Percentiles rank a stretch among this genome's conserved stretches.
phyloP scores from a whole-genome alignment of 1,284 basidiomycete species.

The Moniliophthora roreri region DNA sequence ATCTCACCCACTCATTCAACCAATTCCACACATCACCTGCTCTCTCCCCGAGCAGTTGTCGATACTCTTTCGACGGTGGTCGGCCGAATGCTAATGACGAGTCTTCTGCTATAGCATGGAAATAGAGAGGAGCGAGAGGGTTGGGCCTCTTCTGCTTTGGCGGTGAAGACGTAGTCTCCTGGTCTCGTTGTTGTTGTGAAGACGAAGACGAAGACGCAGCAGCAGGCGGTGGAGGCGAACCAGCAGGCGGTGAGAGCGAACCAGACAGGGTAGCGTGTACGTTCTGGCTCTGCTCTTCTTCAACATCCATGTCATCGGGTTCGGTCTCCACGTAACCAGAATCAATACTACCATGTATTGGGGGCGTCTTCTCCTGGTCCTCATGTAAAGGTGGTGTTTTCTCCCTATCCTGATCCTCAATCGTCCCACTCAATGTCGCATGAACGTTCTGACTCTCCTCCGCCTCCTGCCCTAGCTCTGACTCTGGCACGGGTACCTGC shows the following conservation, averaged over 20 bases:
- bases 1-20: not conserved
- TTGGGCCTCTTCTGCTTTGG: not conserved
- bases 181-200: not conserved
- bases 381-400: not conserved
- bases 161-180: not conserved
- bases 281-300: not conserved
- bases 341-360: not conserved
- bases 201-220: not conserved
- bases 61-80: not conserved
- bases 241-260: not conserved
- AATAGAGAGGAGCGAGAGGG: not conserved
- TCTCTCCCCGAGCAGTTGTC: not conserved
- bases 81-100: not conserved
- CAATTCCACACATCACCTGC: constrained; percentile 1
- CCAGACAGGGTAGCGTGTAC: not conserved
- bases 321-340: not conserved
- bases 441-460: constrained; percentile 1
- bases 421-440: constrained; percentile 1
- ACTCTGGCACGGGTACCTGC: not conserved
- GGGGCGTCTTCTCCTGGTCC: not conserved
- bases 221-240: not conserved
- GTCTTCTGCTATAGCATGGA: not conserved
- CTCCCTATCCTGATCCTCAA: not conserved
- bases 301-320: not conserved
- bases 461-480: not conserved